Base-by-base conservation (phyloP, 1,284 basidiomycete species). In the Termitomyces sp. region DNA sequence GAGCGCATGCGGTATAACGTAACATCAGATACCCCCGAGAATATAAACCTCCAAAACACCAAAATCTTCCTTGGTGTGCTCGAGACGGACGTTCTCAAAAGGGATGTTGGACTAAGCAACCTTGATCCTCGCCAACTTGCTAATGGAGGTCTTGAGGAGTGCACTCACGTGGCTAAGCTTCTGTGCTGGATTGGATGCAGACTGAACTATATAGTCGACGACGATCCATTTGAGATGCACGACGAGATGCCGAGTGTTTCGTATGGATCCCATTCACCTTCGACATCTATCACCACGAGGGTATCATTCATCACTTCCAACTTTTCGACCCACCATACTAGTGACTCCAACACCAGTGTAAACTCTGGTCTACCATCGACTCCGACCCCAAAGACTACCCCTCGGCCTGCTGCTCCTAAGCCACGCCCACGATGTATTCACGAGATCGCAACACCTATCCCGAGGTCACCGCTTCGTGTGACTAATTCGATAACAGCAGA, bases 31-130 rank as follows among this genome's bases (percentile, higher is more conserved):
- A 68, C 71, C 16, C 73, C 74, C 57, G 67, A 76, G 11, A 47
- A 47, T 24, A 39, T 64, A 0, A 68, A 71, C 44, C 69, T 78
- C 6, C 72, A 81, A 30, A 80, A 82, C 42, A 87, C 89, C 76
- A 88, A 91, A 63, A 75, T 91, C 11, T 84, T 93, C 53, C 75
- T 91, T 16, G 88, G 88, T 21, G 80, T 86, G 3, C 72, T 92
- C 3, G 85, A 88, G 50, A 79, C 75, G 41, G 86, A 88, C 58
- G 73, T 90, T 10, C 64, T 90, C 28, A 71, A 76, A 39, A 66
- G 68, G 53, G 80, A 84, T 57, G 77, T 85, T 9, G 84, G 84
- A 0, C 70, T 88, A 13, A 78, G 77, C 53, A 72, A 76, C 28
- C 65, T 88, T 30, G 84, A 89, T 57, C 86, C 85, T 2, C 69